These are phyloP conservation scores for Eucalyptus regnans DNA, from an alignment of 345 rosid genomes.

Conservation along the genomic window DNA sequence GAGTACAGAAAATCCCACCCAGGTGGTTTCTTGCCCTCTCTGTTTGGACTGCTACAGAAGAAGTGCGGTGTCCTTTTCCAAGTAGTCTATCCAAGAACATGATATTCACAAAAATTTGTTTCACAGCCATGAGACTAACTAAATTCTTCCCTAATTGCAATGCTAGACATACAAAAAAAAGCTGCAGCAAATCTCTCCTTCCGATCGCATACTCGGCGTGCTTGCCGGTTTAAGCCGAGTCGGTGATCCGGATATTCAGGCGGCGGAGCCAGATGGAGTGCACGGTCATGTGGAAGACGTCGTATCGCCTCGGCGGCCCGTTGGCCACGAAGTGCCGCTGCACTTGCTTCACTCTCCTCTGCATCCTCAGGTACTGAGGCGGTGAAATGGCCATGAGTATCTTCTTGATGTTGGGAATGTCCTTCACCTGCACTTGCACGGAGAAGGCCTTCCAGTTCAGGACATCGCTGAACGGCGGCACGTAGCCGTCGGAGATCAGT, in stretches of 20 bases:
- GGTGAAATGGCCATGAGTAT: constrained; percentile 14
- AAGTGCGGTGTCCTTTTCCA: not conserved
- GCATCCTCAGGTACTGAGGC: constrained; percentile 16
- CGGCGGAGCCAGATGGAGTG: constrained; percentile 34
- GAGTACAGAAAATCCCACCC: not conserved
- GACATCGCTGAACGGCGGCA: constrained; percentile 48
- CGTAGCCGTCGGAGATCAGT: constrained; percentile 40
- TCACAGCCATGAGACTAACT: not conserved
- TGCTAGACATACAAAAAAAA: not conserved
- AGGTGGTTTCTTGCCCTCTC: not conserved
- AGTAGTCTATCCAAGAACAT: not conserved
- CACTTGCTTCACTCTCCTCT: constrained; percentile 21
- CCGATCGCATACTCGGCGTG: not conserved
- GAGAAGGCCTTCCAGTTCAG: constrained; percentile 54
- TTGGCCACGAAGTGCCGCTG: constrained; percentile 29
- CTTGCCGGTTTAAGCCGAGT: not conserved
- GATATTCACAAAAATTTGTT: not conserved
- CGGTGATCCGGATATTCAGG: constrained; percentile 6
- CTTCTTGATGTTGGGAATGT: constrained; percentile 30
- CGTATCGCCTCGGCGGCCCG: constrained; percentile 15
- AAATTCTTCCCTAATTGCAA: not conserved
- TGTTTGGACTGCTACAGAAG: not conserved
- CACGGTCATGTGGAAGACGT: constrained; percentile 22
- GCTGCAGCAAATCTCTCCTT: not conserved
- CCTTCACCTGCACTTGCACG: constrained; percentile 22